Evolutionary conservation across 179 eudicot genomes (phyloP), one percentile per base, ranked within the genome.

Genomic region (Gypsophila paniculata): DNA sequence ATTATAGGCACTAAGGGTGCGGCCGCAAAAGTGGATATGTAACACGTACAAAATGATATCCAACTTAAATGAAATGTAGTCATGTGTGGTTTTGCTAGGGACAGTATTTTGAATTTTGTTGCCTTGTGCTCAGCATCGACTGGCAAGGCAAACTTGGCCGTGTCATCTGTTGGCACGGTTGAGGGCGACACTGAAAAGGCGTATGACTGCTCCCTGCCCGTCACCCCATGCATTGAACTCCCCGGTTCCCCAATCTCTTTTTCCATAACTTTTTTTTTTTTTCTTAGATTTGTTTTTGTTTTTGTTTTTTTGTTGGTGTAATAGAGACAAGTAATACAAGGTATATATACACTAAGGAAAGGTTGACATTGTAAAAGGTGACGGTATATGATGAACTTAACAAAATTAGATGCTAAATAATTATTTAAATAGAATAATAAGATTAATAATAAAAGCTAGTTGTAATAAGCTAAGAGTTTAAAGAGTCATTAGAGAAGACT

Each of bases 1-100:
- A 75, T 75, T 1, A 75, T 75, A 15, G 78, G 78, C 32, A 75
- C 73, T 3, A 75, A 23, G 4, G 78, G 78, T 0, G 78, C 78
- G 2, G 78, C 78, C 14, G 78, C 78, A 17, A 75, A 75, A 0
- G 78, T 75, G 5, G 78, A 75, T 61, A 75, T 75, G 62, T 48
- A 68, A 69, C 78, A 75, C 19, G 78, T 68, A 23, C 73, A 75
- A 69, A 75, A 75, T 0, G 78, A 75, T 51, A 75, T 69, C 78
- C 78, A 75, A 60, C 78, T 57, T 18, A 67, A 59, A 9, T 80
- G n/a, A 54, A 73, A 26, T 1, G 78, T 69, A 0, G 62, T 61
- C 78, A 75, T 75, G 54, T 75, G 78, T 3, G 78, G 78, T 69
- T 75, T 75, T 21, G 78, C 78, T n/a, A 69, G 18, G n/a, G 78